Conservation (phyloP, 148 eudicot species). For the Rhododendron henanense region DNA sequence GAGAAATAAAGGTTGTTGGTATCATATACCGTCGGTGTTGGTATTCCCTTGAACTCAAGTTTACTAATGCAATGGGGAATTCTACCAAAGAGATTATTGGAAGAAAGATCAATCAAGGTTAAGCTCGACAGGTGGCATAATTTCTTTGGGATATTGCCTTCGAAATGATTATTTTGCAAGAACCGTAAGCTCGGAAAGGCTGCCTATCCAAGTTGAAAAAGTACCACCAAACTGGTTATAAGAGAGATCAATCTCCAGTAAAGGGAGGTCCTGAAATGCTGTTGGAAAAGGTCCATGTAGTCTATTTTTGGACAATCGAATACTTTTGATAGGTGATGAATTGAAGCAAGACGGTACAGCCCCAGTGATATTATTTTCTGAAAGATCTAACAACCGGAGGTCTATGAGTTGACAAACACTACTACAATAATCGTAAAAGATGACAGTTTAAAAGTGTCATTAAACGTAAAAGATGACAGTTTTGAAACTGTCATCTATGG, state of each 20-base stretch:
- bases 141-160: background rate
- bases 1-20: too few species aligned
- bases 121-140: background rate
- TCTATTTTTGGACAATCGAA: background rate
- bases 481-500: too few species aligned
- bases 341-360: background rate
- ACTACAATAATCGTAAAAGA: too few species aligned
- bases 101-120: background rate
- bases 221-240: background rate
- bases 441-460: too few species aligned
- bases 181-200: background rate
- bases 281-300: background rate
- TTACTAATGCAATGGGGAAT: background rate
- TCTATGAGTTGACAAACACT: background rate
- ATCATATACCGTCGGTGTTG: too few species aligned
- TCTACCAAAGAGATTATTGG: background rate
- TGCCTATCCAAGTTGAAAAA: background rate
- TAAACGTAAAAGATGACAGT: too few species aligned
- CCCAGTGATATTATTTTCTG: background rate
- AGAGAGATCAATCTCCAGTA: background rate
- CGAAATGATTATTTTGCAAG: background rate
- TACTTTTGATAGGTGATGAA: accelerated
- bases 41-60: background rate
- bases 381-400: background rate
- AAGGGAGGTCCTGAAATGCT: background rate